Evolutionary conservation across 192 early-diverging fungal species (phyloP).

Genomic region (Kappamyces sp.): DNA sequence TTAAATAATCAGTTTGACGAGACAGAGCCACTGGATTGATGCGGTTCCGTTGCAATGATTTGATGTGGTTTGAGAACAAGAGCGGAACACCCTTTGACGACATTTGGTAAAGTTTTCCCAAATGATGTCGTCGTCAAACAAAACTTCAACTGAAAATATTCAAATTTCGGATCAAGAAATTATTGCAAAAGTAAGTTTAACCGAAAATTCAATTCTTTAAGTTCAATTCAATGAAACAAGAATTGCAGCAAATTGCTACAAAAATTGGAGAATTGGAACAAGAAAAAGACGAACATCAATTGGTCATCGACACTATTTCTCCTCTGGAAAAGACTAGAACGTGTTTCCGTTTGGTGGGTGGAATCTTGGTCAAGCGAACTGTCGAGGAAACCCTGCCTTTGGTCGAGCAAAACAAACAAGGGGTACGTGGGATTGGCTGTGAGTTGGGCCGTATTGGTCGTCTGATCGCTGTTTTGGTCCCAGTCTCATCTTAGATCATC

Average conservation of each 20-base stretch:
- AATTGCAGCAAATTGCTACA: conserved; percentile 75
- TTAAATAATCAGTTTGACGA: conserved; percentile 78
- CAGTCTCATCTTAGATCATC: background rate
- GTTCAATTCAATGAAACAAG: conserved; percentile 69
- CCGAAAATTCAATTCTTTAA: conserved; percentile 10
- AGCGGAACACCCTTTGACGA: background rate
- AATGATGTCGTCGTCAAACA: too few relatives aligned
- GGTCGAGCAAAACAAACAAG: conserved; percentile 77
- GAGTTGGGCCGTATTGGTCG: background rate
- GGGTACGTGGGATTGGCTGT: conserved; percentile 42
- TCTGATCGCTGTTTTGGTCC: conserved; percentile 9
- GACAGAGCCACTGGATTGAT: conserved; percentile 47
- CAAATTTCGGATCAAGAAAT: conserved; percentile 9
- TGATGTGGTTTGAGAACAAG: conserved; percentile 31
- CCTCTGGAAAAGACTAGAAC: conserved; percentile 76
- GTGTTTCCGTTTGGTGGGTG: conserved; percentile 89
- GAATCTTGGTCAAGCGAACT: conserved; percentile 88
- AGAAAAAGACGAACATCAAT: conserved; percentile 88
- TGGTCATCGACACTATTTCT: conserved; percentile 89
- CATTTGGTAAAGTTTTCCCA: background rate
- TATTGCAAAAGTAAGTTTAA: conserved; percentile 6
- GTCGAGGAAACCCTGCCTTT: conserved; percentile 87
- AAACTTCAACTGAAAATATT: too few relatives aligned
- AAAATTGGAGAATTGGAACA: conserved; percentile 93
- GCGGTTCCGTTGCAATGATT: conserved; percentile 71